Percentiles rank a stretch among this genome's conserved stretches.
These are phyloP conservation scores for Emydomyces testavorans DNA, from an alignment of 2,329 filamentous ascomycete genomes.

Conservation along the genomic window DNA sequence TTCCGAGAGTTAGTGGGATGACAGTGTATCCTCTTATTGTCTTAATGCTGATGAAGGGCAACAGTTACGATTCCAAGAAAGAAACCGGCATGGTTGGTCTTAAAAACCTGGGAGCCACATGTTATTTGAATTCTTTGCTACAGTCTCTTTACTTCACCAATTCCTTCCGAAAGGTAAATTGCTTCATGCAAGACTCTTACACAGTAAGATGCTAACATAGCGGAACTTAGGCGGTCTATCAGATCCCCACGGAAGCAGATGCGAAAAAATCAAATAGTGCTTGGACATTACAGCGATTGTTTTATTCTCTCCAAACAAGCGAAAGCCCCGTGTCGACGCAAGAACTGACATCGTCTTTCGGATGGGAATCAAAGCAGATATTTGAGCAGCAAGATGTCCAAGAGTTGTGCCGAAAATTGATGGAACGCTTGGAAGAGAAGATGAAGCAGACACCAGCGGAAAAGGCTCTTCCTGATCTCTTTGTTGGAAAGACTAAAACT, in stretches of 20 bases:
- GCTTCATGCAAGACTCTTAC: conserved; percentile 7
- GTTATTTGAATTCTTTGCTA: conserved; percentile 73
- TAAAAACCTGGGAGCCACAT: conserved; percentile 91
- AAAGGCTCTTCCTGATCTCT: conserved; percentile 78
- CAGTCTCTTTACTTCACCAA: conserved; percentile 83
- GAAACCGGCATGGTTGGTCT: conserved; percentile 94
- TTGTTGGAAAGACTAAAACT: conserved; percentile 95
- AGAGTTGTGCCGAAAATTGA: conserved; percentile 87
- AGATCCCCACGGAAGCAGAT: conserved; percentile 85
- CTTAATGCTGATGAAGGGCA: conserved; percentile 38
- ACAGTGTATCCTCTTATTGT: not conserved
- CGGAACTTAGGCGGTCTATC: conserved; percentile 65
- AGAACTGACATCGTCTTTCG: conserved; percentile 91
- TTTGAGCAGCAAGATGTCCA: conserved; percentile 99
- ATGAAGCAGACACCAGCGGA: conserved; percentile 96
- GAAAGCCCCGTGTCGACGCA: conserved; percentile 74
- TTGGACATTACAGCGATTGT: conserved; percentile 83
- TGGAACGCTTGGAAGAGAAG: conserved; percentile 92
- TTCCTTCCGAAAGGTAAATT: conserved; percentile 71
- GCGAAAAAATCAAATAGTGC: conserved; percentile 75
- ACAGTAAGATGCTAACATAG: conserved; percentile 7
- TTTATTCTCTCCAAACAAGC: conserved; percentile 87
- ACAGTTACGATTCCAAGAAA: conserved; percentile 90
- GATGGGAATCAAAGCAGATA: conserved; percentile 94
- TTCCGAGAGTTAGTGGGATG: conserved; percentile 33